Conservation (phyloP, 2,329 filamentous ascomycete species). For the Cadophora luteo-olivacea region DNA sequence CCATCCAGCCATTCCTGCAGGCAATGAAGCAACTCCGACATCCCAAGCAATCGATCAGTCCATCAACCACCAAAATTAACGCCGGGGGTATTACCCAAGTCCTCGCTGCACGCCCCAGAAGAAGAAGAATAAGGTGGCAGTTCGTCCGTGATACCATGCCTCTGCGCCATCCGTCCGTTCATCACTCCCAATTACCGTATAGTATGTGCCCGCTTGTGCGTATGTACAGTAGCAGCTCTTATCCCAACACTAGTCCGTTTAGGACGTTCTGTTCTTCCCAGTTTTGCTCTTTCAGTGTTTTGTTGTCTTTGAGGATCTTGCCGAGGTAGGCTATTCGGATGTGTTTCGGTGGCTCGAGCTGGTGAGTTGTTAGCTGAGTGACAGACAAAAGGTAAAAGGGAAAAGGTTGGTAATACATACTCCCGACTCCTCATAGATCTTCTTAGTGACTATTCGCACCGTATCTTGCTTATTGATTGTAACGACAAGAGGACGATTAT, state of each 20-base stretch:
- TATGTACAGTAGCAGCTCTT: conserved; percentile 19
- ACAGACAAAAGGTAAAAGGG: background rate
- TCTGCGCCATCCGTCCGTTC: background rate
- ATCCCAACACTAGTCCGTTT: conserved; percentile 69
- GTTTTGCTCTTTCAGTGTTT: conserved; percentile 70
- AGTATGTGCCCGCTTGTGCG: background rate
- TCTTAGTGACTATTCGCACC: conserved; percentile 68
- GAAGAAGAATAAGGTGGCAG: background rate
- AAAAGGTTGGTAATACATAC: conserved; percentile 54
- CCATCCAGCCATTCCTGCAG: background rate
- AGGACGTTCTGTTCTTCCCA: conserved; percentile 79
- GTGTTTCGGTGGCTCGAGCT: conserved; percentile 62
- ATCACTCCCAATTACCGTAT: background rate
- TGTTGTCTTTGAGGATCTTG: conserved; percentile 74
- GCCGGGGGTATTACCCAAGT: conserved; percentile 27
- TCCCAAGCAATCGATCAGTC: background rate
- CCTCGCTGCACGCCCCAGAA: conserved; percentile 2
- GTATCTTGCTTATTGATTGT: conserved; percentile 63
- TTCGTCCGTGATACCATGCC: conserved; percentile 11
- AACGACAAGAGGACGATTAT: conserved; percentile 67
- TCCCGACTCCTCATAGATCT: conserved; percentile 66
- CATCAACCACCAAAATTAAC: conserved; percentile 11
- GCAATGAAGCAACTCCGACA: background rate
- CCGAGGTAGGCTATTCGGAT: conserved; percentile 83
- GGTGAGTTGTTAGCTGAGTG: conserved; percentile 14